Evolutionary conservation across 1,139 yeast species (phyloP).

Genomic region (Suhomyces bolitotheri): DNA sequence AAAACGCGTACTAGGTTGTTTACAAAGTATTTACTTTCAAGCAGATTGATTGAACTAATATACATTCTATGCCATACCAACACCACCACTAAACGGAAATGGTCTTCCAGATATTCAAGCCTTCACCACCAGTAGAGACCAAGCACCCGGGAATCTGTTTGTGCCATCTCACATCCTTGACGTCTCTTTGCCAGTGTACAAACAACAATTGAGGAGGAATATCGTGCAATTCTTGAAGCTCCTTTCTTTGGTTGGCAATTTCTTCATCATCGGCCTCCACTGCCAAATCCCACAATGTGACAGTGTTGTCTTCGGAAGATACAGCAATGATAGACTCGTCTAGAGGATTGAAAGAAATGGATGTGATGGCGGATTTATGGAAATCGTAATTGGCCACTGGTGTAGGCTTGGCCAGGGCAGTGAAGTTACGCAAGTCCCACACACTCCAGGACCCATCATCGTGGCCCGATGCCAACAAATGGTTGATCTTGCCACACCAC

Average conservation of each 20-base stretch:
- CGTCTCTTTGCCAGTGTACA: constrained; percentile 98
- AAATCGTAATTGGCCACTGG: constrained; percentile 93
- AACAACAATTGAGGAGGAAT: constrained; percentile 95
- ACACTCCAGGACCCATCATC: constrained; percentile 98
- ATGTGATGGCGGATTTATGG: constrained; percentile 91
- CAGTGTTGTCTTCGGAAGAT: constrained; percentile 94
- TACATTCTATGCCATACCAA: constrained; percentile 11
- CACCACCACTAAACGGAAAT: constrained; percentile 66
- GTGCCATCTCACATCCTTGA: constrained; percentile 98
- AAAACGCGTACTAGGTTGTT: constrained; percentile 10
- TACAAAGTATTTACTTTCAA: too few relatives aligned
- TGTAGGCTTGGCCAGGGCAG: constrained; percentile 55
- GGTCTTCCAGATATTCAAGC: constrained; percentile 93
- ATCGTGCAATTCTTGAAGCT: constrained; percentile 76
- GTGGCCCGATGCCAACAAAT: constrained; percentile 91
- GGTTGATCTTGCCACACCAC: constrained; percentile 88
- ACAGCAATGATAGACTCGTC: constrained; percentile 96
- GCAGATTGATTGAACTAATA: too few relatives aligned
- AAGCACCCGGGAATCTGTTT: constrained; percentile 94
- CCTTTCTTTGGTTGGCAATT: constrained; percentile 72
- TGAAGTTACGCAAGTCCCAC: constrained; percentile 93
- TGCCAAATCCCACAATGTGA: constrained; percentile 94
- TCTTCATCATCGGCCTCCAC: constrained; percentile 98
- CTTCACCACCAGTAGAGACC: constrained; percentile 94
- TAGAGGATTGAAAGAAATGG: constrained; percentile 90